Evolutionary conservation across 2,329 filamentous ascomycete species (phyloP), one percentile per base, ranked within the genome.

Genomic region (Bipolaris sorokiniana): DNA sequence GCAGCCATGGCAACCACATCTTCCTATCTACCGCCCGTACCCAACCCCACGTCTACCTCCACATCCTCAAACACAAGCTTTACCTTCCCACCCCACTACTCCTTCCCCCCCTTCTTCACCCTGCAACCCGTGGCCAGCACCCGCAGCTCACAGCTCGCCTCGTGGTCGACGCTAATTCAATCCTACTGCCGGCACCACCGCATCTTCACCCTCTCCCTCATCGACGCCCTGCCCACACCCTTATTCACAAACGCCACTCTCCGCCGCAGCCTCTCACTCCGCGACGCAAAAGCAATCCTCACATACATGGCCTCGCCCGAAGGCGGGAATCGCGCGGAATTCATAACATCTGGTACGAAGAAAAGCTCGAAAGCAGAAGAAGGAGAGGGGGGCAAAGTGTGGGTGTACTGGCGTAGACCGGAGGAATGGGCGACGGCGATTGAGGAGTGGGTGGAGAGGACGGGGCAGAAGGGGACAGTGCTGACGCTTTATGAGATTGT

Each of bases 401-500:
- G 88, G 83, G 80, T 97, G 2, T 96, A 88, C 79, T 98, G 94
- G 94, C 85, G 86, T 61, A 90, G 86, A 69, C 89, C 90, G 0
- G 91, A 96, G 72, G 94, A 98, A 79, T 99, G 95, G 94, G 95
- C 92, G 2, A 85, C 83, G 33, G 73, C 88, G 58, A 80, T 98
- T 40, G 89, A 90, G 75, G 84, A 81, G 41, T 98, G 92, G 88
- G 89, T 86, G 11, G 93, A 98, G 28, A 86, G 87, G 60, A 97
- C 92, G 59, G 95, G 87, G 3, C 93, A 97, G 82, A 94, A 90
- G 81, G 91, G 91, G 22, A 87, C 85, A 11, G 94, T 99, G 54
- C 77, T 99, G 72, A 99, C 95, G 54, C 81, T 99, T 22, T 98
- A 97, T 77, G 95, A 99, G 80, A 80, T 99, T 69, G 84, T 87